Conservation (phyloP, 306 rosid species). For the Vigna mungo region DNA sequence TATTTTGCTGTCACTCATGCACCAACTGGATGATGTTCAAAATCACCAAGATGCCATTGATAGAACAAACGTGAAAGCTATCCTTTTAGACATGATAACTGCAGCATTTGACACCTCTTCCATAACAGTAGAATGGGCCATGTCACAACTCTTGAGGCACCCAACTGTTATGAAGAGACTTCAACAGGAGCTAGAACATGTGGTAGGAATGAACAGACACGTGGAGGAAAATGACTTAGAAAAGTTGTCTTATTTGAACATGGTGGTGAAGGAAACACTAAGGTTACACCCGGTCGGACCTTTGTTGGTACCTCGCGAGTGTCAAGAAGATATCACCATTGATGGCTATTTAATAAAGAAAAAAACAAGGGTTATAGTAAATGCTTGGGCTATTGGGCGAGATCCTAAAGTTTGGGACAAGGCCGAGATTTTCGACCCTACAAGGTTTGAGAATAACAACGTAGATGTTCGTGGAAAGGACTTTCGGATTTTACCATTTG, state of each 20-base stretch:
- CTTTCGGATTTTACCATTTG: conserved; percentile 53
- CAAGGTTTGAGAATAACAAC: conserved; percentile 20
- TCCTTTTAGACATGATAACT: conserved; percentile 39
- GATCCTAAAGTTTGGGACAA: conserved; percentile 47
- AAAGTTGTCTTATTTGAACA: conserved; percentile 42
- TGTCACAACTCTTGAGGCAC: conserved; percentile 49
- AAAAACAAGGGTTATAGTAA: conserved; percentile 38
- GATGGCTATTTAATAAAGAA: conserved; percentile 45
- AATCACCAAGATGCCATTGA: conserved; percentile 16
- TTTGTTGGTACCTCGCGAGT: conserved; percentile 33
- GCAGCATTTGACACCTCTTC: conserved; percentile 37
- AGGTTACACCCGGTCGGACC: conserved; percentile 45
- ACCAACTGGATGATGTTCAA: not conserved
- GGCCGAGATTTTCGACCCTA: conserved; percentile 39
- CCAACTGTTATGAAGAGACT: conserved; percentile 43
- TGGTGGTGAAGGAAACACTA: conserved; percentile 52
- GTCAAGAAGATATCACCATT: conserved; percentile 29
- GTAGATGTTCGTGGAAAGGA: conserved; percentile 41
- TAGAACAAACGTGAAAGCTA: conserved; percentile 43
- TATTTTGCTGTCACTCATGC: conserved; percentile 39
- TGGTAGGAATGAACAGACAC: conserved; percentile 37
- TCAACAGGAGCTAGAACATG: conserved; percentile 44
- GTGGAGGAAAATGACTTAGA: conserved; percentile 51
- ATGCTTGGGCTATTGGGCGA: conserved; percentile 48
- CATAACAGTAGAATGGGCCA: conserved; percentile 13